phyloP scores from a whole-genome alignment of 169 alveolate species.

The Condylostoma magnum region DNA sequence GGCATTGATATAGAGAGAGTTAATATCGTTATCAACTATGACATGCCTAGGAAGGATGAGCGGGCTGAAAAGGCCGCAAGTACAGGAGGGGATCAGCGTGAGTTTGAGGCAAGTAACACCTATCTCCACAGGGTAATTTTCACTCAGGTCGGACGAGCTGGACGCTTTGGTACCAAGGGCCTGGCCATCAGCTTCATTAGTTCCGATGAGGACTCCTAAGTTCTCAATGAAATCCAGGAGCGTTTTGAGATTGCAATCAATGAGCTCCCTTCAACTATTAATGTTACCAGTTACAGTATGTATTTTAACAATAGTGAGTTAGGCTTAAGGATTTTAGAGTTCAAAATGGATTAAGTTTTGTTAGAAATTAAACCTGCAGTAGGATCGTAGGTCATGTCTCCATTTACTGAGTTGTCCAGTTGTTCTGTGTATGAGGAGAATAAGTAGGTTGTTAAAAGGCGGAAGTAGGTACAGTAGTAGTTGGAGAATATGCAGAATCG shows the following conservation, averaged over 20 bases:
- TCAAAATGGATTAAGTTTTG: too few relatives aligned
- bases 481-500: too few relatives aligned
- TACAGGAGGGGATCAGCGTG: constrained; percentile 80
- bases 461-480: too few relatives aligned
- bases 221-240: constrained; percentile 95
- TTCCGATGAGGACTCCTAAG: constrained; percentile 92
- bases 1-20: constrained; percentile 99
- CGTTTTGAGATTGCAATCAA: constrained; percentile 97
- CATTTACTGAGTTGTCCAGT: too few relatives aligned
- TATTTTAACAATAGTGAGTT: constrained; percentile 29
- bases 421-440: too few relatives aligned
- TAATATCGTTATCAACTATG: constrained; percentile 99
- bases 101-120: constrained; percentile 60
- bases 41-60: constrained; percentile 94
- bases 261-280: constrained; percentile 94
- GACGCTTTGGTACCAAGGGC: constrained; percentile 99
- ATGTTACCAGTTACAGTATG: constrained; percentile 85
- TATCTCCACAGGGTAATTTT: constrained; percentile 78
- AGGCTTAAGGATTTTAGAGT: too few relatives aligned
- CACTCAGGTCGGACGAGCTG: constrained; percentile 98
- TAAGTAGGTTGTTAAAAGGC: too few relatives aligned
- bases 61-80: constrained; percentile 30
- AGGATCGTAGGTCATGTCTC: too few relatives aligned
- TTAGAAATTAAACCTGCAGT: too few relatives aligned
- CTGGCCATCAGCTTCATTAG: constrained; percentile 97